Evolutionary conservation across 225 moss, liverwort and hornwort species (phyloP), one percentile per base, ranked within the genome.

Genomic region (Antitrichia curtipendula): DNA sequence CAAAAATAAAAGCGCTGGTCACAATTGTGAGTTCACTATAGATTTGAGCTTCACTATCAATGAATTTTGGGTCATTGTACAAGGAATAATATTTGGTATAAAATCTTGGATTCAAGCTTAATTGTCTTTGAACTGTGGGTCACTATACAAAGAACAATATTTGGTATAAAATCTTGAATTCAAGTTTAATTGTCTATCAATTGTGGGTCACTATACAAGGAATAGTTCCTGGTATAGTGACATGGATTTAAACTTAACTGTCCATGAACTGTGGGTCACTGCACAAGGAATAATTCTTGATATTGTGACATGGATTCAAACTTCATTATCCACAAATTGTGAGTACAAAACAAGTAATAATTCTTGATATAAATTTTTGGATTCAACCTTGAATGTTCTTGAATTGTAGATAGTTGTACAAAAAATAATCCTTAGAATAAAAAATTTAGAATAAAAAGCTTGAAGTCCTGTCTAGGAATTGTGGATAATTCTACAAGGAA

Each of bases 121-220:
- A n/a, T 1, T 23, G 14, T 52, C 0, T 0, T 36, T 34, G 16
- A 52, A 52, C 3, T 13, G 11, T 75, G 8, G 4, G 0, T 17
- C 75, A 12, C 0, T 32, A 0, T 34, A 21, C 2, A 32, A 2
- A 1, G 5, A 32, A 31, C 49, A 47, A 21, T 50, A 13, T 50
- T 75, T 50, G 21, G 23, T 14, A 23, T 52, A 34, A 52, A 52
- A 34, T 34, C 1, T 52, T 52, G 1, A 8, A 36, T 52, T 36
- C 14, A 36, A 52, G 5, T 2, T 52, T 75, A 4, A 52, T 0
- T 52, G 0, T 13, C 5, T 0, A 13, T 6, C 4, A 9, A 53
- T 24, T 23, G 15, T 36, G 1, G 13, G 3, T 53, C 23, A 23
- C 1, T 36, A 0, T 52, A 4, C 1, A 34, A 34, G 2, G 5